phyloP scores from a whole-genome alignment of 352 stramenopile species.

The Thalassiosira mediterranea region DNA sequence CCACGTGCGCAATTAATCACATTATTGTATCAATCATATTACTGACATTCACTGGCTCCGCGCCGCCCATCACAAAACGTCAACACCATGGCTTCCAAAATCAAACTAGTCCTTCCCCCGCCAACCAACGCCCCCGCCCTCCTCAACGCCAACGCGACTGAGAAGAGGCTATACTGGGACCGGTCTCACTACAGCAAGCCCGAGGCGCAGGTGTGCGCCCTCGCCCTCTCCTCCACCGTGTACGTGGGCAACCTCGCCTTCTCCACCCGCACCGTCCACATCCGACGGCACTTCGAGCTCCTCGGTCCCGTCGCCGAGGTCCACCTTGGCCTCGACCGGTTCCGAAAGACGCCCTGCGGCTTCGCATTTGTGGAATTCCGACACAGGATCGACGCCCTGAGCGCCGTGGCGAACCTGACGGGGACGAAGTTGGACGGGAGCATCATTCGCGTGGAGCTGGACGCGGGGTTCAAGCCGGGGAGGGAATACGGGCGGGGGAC shows the following conservation, averaged over 20 bases:
- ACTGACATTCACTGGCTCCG: no score
- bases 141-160: slow-evolving; percentile 67
- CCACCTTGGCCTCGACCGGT: slow-evolving; percentile 95
- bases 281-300: slow-evolving; percentile 92
- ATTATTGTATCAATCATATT: no score
- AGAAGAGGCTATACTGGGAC: slow-evolving; percentile 92
- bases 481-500: slow-evolving; percentile 84
- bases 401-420: slow-evolving; percentile 74
- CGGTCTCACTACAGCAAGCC: slow-evolving; percentile 90
- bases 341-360: slow-evolving; percentile 95
- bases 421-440: slow-evolving; percentile 81
- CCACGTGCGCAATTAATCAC: no score
- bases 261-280: slow-evolving; percentile 93
- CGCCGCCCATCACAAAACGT: no score
- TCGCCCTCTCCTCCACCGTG: slow-evolving; percentile 90
- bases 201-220: slow-evolving; percentile 92
- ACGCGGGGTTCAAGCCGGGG: slow-evolving; percentile 86
- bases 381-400: slow-evolving; percentile 72
- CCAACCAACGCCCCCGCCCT: slow-evolving; percentile 64
- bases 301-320: slow-evolving; percentile 91
- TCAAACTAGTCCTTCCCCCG: slow-evolving; percentile 34
- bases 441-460: slow-evolving; percentile 86
- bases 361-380: slow-evolving; percentile 97
- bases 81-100: no score
- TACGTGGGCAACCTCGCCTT: slow-evolving; percentile 98